Evolutionary conservation across 2,329 filamentous ascomycete genomes (phyloP), one percentile per base, ranked within the genome.

Genomic region (Fusarium pseudocircinatum): DNA sequence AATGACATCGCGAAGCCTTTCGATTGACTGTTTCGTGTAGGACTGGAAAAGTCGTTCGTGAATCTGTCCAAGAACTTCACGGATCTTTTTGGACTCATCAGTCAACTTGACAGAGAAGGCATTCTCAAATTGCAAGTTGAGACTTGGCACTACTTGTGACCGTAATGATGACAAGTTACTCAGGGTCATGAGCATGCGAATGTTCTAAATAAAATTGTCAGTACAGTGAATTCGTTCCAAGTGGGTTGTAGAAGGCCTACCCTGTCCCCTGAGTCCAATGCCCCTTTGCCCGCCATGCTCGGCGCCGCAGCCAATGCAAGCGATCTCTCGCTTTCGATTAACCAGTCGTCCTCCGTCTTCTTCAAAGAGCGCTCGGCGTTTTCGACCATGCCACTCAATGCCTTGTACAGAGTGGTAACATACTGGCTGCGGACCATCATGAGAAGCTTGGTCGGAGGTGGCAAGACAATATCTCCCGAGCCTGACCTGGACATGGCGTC

Each of bases 31-130:
- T 30, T 91, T 91, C 20, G 94, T 97, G 83, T 98, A 99, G 5
- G 95, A 94, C 77, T 95, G 90, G 87, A 99, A 99, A 40, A 99
- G 91, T 11, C 94, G 92, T 18, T 92, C 89, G 79, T 98, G 95
- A 73, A 99, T 98, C 81, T 98, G 95, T 22, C 89, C 89, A 18
- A 98, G 91, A 7, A 97, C 94, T 78, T 98, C 95, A 62, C 92
- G 92, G 79, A 99, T 96, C 1, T 94, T 96, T 81, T 96, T 96
- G 63, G 92, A 92, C 83, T 99, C 96, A 72, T 98, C 96, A 4
- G 95, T 97, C 67, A 99, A 88, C 79, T 97, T 97, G 71, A 98
- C 94, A 4, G 94, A 95, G 83, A 99, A 99, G 62, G 94, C 90
- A 56, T 94, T 95, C 81, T 99, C 96, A 78, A 98, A 99, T 79